A percentile compares a stretch with the other conserved stretches of the same genome.
Evolutionary conservation across 2,329 filamentous ascomycete genomes (phyloP).

Genomic region (Penicillium sp.): DNA sequence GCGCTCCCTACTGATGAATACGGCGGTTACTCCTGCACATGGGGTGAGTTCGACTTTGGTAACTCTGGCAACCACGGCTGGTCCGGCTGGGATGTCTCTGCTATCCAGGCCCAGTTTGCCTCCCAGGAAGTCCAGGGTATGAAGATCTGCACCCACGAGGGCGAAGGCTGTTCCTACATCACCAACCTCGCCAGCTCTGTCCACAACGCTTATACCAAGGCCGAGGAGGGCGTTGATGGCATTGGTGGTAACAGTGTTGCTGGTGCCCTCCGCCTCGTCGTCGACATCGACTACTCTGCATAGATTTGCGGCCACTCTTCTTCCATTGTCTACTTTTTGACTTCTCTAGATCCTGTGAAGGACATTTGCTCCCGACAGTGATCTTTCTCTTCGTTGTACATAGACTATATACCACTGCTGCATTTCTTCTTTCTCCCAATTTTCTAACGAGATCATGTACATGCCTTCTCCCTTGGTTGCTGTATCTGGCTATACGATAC

Average conservation of each 20-base stretch:
- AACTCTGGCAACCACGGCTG: constrained; percentile 36
- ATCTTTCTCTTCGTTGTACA: constrained; percentile 6
- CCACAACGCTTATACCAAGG: constrained; percentile 40
- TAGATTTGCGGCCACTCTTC: constrained; percentile 11
- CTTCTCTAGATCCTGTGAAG: constrained; percentile 1
- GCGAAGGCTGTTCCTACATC: constrained; percentile 39
- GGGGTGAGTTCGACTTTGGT: constrained; percentile 48
- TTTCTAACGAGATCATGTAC: constrained; percentile 10
- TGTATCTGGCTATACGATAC: neutral
- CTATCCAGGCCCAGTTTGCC: constrained; percentile 40
- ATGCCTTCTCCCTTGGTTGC: neutral
- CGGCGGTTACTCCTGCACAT: constrained; percentile 44
- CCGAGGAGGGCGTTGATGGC: constrained; percentile 32
- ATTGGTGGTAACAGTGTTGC: constrained; percentile 34
- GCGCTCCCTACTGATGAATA: constrained; percentile 32
- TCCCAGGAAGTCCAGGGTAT: constrained; percentile 40
- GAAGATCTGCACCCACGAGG: constrained; percentile 39
- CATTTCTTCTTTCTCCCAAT: neutral
- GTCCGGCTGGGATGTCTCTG: constrained; percentile 48
- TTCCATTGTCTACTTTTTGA: neutral
- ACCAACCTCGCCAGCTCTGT: constrained; percentile 26
- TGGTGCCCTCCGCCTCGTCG: constrained; percentile 39
- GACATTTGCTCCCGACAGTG: neutral
- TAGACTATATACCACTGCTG: constrained; percentile 14
- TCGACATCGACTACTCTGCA: constrained; percentile 36